These are phyloP conservation scores for Kokia cookei DNA, from an alignment of 441 rosid species.

Conservation along the genomic window DNA sequence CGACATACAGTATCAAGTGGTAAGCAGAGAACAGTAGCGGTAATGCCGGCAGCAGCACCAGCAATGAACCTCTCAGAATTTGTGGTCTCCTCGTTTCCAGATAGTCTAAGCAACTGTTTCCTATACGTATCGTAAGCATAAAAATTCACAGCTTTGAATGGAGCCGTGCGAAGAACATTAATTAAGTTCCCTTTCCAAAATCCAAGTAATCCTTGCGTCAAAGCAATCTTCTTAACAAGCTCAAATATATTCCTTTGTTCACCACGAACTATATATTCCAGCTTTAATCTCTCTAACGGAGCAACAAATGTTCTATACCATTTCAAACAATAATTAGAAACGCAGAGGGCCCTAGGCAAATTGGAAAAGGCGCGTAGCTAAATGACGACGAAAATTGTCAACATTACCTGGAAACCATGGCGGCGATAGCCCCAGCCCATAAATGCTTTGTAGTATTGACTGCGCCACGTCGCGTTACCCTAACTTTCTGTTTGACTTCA, in stretches of 20 bases:
- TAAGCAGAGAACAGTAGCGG: conserved; percentile 69
- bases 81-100: conserved; percentile 67
- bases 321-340: not conserved
- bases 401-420: conserved; percentile 72
- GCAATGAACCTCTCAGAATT: conserved; percentile 79
- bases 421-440: conserved; percentile 86
- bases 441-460: conserved; percentile 73
- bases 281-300: conserved; percentile 1
- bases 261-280: conserved; percentile 51
- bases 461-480: conserved; percentile 36
- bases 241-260: conserved; percentile 62
- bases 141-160: conserved; percentile 83
- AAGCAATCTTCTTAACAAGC: conserved; percentile 51
- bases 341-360: not conserved
- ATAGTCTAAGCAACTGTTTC: conserved; percentile 60
- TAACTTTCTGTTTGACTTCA: conserved; percentile 19
- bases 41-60: conserved; percentile 86
- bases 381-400: not conserved
- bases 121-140: conserved; percentile 72
- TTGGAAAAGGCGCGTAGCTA: not conserved
- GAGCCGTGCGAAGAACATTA: conserved; percentile 81
- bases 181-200: conserved; percentile 86
- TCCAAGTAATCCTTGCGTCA: conserved; percentile 62
- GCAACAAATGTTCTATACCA: conserved; percentile 57
- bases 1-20: conserved; percentile 72